Conservation (phyloP, 345 rosid genomes). For the Salix udensis region DNA sequence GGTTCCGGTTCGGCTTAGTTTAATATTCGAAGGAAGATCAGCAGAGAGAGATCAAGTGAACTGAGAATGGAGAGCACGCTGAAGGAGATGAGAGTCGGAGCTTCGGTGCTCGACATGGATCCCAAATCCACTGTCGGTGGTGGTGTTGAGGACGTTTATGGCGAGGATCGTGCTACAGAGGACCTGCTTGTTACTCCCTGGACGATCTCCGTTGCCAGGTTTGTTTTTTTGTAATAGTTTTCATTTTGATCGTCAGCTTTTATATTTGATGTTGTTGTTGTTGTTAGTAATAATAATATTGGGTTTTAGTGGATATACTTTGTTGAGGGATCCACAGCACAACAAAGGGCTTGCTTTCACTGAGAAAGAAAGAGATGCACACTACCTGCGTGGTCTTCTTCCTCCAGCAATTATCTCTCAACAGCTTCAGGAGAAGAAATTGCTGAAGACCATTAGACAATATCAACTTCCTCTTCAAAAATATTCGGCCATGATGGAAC, state of each 20-base stretch:
- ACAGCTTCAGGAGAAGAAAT: slow-evolving; percentile 25
- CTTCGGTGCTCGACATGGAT: slow-evolving; percentile 46
- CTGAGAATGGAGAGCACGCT: slow-evolving; percentile 52
- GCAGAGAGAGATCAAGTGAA: neutral
- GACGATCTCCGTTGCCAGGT: slow-evolving; percentile 83
- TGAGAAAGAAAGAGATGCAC: slow-evolving; percentile 26
- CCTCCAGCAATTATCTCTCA: slow-evolving; percentile 15
- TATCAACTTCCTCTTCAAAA: slow-evolving; percentile 24
- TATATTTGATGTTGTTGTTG: too few relatives aligned
- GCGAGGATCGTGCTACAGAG: slow-evolving; percentile 66
- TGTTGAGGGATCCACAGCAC: slow-evolving; percentile 28
- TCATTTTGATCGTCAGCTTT: neutral
- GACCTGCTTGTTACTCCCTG: slow-evolving; percentile 83
- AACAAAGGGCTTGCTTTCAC: slow-evolving; percentile 27
- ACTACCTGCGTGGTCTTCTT: slow-evolving; percentile 20
- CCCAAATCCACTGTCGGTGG: slow-evolving; percentile 45
- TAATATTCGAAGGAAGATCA: neutral
- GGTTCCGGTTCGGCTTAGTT: neutral
- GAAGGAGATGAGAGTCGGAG: slow-evolving; percentile 41
- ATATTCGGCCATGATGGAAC: slow-evolving; percentile 24
- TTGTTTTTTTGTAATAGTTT: neutral
- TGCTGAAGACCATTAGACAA: slow-evolving; percentile 19
- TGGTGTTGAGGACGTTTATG: slow-evolving; percentile 60
- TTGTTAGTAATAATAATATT: neutral
- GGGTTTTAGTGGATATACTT: slow-evolving; percentile 15